Base-by-base conservation (phyloP, 2,329 filamentous ascomycete genomes). In the Chaetomium globosum region DNA sequence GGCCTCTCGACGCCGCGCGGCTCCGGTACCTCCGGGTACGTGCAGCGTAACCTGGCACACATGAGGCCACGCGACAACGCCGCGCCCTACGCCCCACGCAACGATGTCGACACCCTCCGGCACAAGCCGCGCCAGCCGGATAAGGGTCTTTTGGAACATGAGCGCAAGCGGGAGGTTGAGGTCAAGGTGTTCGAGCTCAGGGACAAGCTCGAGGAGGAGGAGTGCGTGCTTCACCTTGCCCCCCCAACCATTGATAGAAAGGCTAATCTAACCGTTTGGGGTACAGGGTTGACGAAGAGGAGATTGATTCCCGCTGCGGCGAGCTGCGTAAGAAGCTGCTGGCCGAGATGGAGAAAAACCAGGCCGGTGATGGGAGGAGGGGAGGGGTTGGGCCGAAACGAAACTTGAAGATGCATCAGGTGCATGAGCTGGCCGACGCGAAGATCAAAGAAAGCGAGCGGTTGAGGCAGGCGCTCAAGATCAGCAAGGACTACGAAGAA, bases 401-500 rank as follows among this genome's bases (percentile, higher is more conserved):
- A 71, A 84, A 86, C 10, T 83, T 98, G 69, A 99, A 98, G 80
- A 84, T 88, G 70, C 93, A 98, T 78, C 92, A 98, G 79, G 93
- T 98, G 23, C 95, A 99, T 80, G 95, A 98, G 79, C 84, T 97
- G 76, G 95, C 95, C 21, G 91, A 95, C 73, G 95, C 94, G 66
- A 99, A 99, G 84, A 94, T 96, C 71, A 90, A 92, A 76, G 95
- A 99, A 83, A 97, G 90, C 77, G 93, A 98, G 79, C 85, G 91
- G 72, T 80, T 99, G 75, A 82, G 94, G 69, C 91, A 84, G 77
- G 95, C 95, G 8, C 82, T 99, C 70, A 93, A 93, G 58, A 96
- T 98, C 73, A 88, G 88, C 74, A 89, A 89, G 74, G 85, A 94
- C 75, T 95, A 95, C 73, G 88, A 94, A 74, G 92, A 96, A 77